Evolutionary conservation across 208 protist species (phyloP).

Genomic region (Leishmania tropica): DNA sequence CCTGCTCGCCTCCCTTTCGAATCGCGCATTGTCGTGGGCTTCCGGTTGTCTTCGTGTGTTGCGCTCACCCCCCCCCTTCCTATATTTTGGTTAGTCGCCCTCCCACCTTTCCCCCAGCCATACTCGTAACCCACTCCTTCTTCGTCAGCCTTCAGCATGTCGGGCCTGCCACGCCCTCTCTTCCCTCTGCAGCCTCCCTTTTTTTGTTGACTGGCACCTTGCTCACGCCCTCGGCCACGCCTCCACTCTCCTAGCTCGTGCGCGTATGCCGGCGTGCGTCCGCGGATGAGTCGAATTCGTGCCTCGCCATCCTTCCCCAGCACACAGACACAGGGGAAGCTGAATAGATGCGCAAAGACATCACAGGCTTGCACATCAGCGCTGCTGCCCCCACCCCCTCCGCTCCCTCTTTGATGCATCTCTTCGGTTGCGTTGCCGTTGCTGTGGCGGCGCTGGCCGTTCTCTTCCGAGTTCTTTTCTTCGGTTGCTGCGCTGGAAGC

Average conservation of each 20-base stretch:
- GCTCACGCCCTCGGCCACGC: not conserved
- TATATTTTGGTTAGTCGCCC: not conserved
- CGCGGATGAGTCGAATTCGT: not conserved
- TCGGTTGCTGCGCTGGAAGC: not conserved
- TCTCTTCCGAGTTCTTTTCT: not conserved
- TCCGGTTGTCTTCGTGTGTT: not conserved
- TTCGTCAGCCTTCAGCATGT: not conserved
- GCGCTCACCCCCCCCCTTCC: not conserved
- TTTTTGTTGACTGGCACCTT: not conserved
- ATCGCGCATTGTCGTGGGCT: not conserved
- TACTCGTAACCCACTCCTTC: not conserved
- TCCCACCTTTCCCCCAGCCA: not conserved
- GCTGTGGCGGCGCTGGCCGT: not conserved
- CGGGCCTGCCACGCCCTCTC: not conserved
- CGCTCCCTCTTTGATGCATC: not conserved
- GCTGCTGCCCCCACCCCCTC: not conserved
- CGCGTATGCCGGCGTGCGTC: not conserved
- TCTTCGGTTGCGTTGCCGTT: not conserved
- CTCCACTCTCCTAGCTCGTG: not conserved
- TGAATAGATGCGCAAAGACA: not conserved
- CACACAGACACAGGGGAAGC: too few relatives aligned
- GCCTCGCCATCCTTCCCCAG: not conserved
- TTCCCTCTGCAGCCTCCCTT: not conserved
- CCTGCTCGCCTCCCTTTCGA: not conserved
- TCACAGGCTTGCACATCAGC: not conserved